Evolutionary conservation across 2,329 filamentous ascomycete species (phyloP).

Genomic region (Talaromyces funiculosus): DNA sequence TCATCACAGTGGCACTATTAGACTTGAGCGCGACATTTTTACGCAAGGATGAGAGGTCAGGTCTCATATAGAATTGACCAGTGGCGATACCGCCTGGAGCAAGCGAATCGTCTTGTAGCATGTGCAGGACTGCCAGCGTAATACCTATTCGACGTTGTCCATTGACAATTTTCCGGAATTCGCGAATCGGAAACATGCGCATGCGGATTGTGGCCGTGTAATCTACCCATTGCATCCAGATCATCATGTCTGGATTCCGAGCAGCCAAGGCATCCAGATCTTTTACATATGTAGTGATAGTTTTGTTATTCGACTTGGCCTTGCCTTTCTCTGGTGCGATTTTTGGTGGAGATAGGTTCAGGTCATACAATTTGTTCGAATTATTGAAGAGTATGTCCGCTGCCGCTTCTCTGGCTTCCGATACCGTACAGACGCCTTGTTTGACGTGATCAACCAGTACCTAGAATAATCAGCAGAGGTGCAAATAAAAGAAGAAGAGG

Average conservation of each 20-base stretch:
- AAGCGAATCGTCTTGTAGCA: constrained; percentile 62
- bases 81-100: constrained; percentile 50
- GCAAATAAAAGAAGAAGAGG: background rate
- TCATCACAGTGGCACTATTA: constrained; percentile 60
- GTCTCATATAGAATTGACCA: constrained; percentile 62
- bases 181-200: constrained; percentile 61
- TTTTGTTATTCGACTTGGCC: background rate
- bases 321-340: constrained; percentile 6
- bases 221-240: constrained; percentile 73
- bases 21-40: constrained; percentile 52
- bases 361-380: constrained; percentile 66
- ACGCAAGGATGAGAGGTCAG: constrained; percentile 60
- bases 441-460: constrained; percentile 62
- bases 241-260: constrained; percentile 51
- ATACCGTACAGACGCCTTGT: constrained; percentile 55
- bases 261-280: constrained; percentile 45
- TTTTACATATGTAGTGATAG: constrained; percentile 13
- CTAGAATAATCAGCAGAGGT: constrained; percentile 32
- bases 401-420: constrained; percentile 59
- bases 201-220: constrained; percentile 65
- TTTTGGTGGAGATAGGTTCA: constrained; percentile 40
- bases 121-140: constrained; percentile 57
- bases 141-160: constrained; percentile 53
- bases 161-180: constrained; percentile 46
- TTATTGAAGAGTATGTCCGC: constrained; percentile 70